phyloP scores from a whole-genome alignment of 345 rosid genomes.

The Citrus reticulata region DNA sequence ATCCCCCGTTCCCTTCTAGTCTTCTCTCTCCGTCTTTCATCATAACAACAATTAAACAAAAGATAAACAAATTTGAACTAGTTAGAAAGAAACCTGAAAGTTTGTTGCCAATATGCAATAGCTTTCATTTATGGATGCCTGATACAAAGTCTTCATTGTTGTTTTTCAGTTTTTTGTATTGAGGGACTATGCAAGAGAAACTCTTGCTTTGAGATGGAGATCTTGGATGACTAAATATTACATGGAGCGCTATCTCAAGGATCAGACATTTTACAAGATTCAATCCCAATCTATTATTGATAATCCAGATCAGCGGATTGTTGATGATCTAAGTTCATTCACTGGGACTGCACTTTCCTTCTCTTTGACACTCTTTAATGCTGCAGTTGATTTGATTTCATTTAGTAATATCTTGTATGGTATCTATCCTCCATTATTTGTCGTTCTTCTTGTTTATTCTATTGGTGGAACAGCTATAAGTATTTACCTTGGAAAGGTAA shows the following conservation, averaged over 20 bases:
- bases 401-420: constrained; percentile 91
- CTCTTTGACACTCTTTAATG: constrained; percentile 75
- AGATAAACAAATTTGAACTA: not conserved
- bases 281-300: constrained; percentile 92
- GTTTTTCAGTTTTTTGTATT: constrained; percentile 75
- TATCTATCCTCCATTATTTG: constrained; percentile 84
- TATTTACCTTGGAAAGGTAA: constrained; percentile 82
- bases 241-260: constrained; percentile 73
- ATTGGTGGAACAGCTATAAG: constrained; percentile 88
- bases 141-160: not conserved
- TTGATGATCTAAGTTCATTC: constrained; percentile 87
- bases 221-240: constrained; percentile 94
- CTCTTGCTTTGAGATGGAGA: constrained; percentile 85
- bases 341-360: constrained; percentile 84
- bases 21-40: not conserved
- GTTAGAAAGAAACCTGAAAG: not conserved
- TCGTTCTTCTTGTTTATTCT: constrained; percentile 75
- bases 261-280: constrained; percentile 80
- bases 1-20: not conserved
- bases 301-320: constrained; percentile 95
- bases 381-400: constrained; percentile 86
- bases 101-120: not conserved
- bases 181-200: constrained; percentile 88
- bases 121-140: not conserved
- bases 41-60: not conserved